These are phyloP conservation scores for Boletus reticuloceps DNA, from an alignment of 768 basidiomycete genomes.

Conservation along the genomic window DNA sequence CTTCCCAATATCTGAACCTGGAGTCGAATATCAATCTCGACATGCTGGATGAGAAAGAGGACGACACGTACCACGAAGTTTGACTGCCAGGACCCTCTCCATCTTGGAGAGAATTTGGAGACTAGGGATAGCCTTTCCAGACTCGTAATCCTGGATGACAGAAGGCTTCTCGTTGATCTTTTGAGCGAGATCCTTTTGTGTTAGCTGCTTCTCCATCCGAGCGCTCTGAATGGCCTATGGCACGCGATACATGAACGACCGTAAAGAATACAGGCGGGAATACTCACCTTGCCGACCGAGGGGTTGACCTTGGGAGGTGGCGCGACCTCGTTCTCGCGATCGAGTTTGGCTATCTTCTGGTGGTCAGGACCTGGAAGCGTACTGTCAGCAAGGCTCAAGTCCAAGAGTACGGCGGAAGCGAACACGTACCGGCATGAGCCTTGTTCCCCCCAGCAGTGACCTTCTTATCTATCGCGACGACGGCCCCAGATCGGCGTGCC, in stretches of 20 bases:
- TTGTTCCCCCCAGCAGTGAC: conserved; percentile 68
- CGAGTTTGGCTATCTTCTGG: conserved; percentile 90
- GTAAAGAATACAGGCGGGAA: too few relatives aligned
- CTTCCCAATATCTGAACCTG: conserved; percentile 82
- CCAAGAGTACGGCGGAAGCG: background rate
- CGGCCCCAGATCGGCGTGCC: conserved; percentile 75
- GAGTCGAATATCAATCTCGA: background rate
- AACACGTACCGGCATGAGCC: conserved; percentile 60
- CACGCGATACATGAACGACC: conserved; percentile 4
- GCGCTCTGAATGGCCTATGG: conserved; percentile 76
- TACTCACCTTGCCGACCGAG: conserved; percentile 67
- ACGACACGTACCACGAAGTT: conserved; percentile 73
- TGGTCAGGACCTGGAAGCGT: conserved; percentile 77
- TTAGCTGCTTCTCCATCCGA: conserved; percentile 72
- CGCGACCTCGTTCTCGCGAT: conserved; percentile 93
- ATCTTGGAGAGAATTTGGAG: conserved; percentile 85
- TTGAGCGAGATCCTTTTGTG: conserved; percentile 91
- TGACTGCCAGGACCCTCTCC: conserved; percentile 81
- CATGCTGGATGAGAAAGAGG: background rate
- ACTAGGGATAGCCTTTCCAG: conserved; percentile 83
- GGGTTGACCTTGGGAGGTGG: conserved; percentile 80
- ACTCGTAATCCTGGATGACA: conserved; percentile 85
- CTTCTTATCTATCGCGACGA: conserved; percentile 85
- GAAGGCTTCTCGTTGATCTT: conserved; percentile 94
- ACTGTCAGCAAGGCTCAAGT: background rate